Base-by-base conservation (phyloP, 1,284 basidiomycete species). In the Cutaneotrichosporon sp. region DNA sequence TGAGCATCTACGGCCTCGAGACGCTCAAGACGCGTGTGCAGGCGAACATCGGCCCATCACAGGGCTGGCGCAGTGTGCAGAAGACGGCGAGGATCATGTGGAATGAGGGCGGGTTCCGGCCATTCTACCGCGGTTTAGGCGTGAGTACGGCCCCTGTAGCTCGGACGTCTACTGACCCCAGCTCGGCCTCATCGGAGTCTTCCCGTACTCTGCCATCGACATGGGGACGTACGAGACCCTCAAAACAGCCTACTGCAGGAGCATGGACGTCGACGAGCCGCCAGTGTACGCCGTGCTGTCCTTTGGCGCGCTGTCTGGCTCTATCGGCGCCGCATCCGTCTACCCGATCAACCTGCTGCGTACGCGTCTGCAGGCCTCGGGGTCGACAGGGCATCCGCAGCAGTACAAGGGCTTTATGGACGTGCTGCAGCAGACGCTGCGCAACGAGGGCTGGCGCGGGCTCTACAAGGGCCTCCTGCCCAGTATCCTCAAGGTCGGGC, bases 141-240 rank as follows among this genome's bases (percentile, higher is more conserved):
- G 92, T 92, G 72, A 72, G 87, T 79, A 46, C 12, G 31, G 12
- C n/a, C n/a, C n/a, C n/a, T n/a, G n/a, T n/a, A n/a, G n/a, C n/a
- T n/a, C n/a, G n/a, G n/a, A n/a, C n/a, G n/a, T n/a, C n/a, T 44
- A 6, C 38, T 31, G 5, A 38, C 31, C 4, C 4, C 56, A 92
- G 89, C 87, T 92, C 61, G 90, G 90, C 45, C 80, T 93, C 34
- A 70, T 92, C 55, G 90, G 90, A 31, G 90, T 93, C 34, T 93
- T 93, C 75, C 90, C 88, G 78, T 90, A 80, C 57, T 74, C 86
- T 19, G 90, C 90, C 8, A 94, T 94, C 60, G 90, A 94, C 72
- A 92, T 94, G 90, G 89, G 87, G 64, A 91, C 90, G 1, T 94
- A 92, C 55, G 90, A 94, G 76, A 88, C 88, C 5, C 81, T 94